These are phyloP conservation scores for Coccomyxa sp. DNA, from an alignment of 139 green algal genomes.

Conservation along the genomic window DNA sequence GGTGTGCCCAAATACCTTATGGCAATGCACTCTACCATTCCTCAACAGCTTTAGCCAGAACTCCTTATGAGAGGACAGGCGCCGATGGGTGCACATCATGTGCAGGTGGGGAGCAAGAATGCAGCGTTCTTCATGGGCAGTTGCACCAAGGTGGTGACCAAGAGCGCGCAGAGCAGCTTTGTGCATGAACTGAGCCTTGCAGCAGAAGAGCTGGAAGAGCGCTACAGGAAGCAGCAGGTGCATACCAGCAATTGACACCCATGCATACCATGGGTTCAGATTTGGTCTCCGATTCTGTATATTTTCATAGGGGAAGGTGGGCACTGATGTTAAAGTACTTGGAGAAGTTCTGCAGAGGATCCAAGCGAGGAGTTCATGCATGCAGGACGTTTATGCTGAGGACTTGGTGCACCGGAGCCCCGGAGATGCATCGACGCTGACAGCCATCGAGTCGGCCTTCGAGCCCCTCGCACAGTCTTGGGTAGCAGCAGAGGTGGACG, in stretches of 20 bases:
- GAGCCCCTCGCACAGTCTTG: slow-evolving; percentile 5
- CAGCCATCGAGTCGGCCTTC: slow-evolving; percentile 36
- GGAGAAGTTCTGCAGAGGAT: no score
- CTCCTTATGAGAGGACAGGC: no score
- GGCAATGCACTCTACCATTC: neutral
- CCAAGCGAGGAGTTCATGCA: no score
- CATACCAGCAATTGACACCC: no score
- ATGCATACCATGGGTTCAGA: no score
- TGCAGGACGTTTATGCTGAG: slow-evolving; percentile 69
- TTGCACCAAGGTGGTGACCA: slow-evolving; percentile 61
- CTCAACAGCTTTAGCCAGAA: no score
- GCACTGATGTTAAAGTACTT: no score
- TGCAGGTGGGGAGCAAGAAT: slow-evolving; percentile 71
- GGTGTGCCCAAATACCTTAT: slow-evolving; percentile 11
- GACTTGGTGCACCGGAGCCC: slow-evolving; percentile 65
- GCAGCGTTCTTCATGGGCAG: slow-evolving; percentile 74
- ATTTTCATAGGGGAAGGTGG: no score
- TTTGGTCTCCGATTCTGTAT: no score
- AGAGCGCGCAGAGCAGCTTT: slow-evolving; percentile 18
- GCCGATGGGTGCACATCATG: no score
- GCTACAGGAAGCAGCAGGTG: slow-evolving; percentile 51
- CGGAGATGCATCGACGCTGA: slow-evolving; percentile 44
- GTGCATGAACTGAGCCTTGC: slow-evolving; percentile 64
- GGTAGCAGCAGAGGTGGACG: slow-evolving; percentile 21
- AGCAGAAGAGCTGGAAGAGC: slow-evolving; percentile 45